Evolutionary conservation across 192 early-diverging fungal genomes (phyloP).

Genomic region (Entophlyctis helioformis): DNA sequence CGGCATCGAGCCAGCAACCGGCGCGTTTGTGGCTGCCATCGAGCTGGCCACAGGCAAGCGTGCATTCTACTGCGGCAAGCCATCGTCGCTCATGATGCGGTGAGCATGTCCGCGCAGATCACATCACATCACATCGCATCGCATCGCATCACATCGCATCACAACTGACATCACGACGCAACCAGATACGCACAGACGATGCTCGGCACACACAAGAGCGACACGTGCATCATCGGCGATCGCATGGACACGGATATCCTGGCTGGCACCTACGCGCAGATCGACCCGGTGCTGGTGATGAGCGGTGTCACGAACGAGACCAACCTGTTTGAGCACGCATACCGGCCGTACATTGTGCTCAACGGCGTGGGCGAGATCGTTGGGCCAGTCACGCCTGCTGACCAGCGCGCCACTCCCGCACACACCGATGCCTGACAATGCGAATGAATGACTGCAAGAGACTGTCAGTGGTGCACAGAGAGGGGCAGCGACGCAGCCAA

Average conservation of each 20-base stretch:
- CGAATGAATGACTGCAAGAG: no score
- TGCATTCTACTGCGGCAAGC: conserved; percentile 43
- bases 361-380: conserved; percentile 29
- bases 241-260: conserved; percentile 59
- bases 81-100: conserved; percentile 6
- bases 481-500: neutral
- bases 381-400: no score
- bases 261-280: conserved; percentile 42
- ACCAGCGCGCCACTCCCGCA: no score
- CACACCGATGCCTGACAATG: no score
- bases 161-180: neutral
- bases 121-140: neutral
- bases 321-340: conserved; percentile 31
- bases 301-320: conserved; percentile 35
- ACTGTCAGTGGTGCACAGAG: no score
- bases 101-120: neutral
- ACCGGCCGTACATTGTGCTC: conserved; percentile 39
- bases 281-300: conserved; percentile 45
- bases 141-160: neutral
- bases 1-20: conserved; percentile 36
- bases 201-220: conserved; percentile 35
- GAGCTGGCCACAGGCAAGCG: conserved; percentile 46
- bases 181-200: conserved; percentile 33
- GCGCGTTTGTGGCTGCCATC: conserved; percentile 43
- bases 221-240: conserved; percentile 54